A percentile compares a stretch with the other conserved stretches of the same genome.
These are phyloP conservation scores for Penicillium samsonianum DNA, from an alignment of 495 filamentous ascomycete species.

Conservation along the genomic window DNA sequence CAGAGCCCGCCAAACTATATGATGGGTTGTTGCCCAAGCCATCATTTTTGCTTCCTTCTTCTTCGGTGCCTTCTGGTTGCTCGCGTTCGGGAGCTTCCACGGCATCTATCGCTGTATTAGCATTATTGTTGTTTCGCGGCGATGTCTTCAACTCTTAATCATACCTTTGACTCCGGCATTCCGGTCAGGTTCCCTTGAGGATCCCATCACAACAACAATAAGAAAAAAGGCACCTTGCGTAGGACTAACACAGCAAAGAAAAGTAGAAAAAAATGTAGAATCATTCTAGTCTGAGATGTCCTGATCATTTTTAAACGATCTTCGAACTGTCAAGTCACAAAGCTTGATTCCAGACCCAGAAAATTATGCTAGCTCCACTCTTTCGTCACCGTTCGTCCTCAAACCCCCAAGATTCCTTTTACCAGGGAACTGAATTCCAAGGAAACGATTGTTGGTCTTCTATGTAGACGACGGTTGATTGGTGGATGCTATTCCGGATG, in stretches of 20 bases:
- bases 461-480: neutral
- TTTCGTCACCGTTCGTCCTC: constrained; percentile 11
- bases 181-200: neutral
- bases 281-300: neutral
- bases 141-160: neutral
- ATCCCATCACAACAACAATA: neutral
- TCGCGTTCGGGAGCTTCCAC: constrained; percentile 14
- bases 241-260: neutral
- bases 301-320: neutral
- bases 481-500: neutral
- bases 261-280: neutral
- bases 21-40: constrained; percentile 13
- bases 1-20: constrained; percentile 19
- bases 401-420: neutral
- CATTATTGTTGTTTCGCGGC: too few relatives aligned
- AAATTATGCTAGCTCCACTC: constrained; percentile 2
- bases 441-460: neutral
- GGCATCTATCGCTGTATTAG: constrained; percentile 9
- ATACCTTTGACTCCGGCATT: constrained; percentile 5
- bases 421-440: neutral
- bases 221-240: neutral
- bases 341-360: constrained; percentile 4
- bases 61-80: constrained; percentile 16
- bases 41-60: constrained; percentile 19
- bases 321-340: neutral